Evolutionary conservation across 345 rosid species (phyloP).

Genomic region (Geranium brycei): DNA sequence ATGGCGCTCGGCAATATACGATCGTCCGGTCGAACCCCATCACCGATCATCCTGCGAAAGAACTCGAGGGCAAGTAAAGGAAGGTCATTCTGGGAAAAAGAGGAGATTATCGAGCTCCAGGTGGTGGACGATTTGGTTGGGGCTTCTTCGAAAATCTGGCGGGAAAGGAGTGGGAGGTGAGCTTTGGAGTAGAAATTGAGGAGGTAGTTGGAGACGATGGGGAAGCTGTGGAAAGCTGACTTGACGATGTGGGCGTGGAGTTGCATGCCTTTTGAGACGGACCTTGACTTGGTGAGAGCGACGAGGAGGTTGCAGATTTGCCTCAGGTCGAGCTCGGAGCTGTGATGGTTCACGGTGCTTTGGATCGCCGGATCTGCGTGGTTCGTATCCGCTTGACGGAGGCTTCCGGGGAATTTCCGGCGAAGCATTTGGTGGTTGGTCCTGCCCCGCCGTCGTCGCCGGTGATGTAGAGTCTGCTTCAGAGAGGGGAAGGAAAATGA

Average conservation of each 20-base stretch:
- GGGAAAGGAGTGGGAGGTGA: conserved; percentile 47
- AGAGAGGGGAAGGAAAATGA: too few species aligned
- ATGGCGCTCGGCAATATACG: conserved; percentile 67
- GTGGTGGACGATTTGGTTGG: conserved; percentile 42
- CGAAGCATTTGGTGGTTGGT: too few species aligned
- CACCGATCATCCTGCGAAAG: conserved; percentile 45
- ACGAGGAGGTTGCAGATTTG: conserved; percentile 45
- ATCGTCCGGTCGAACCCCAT: conserved; percentile 44
- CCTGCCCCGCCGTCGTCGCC: too few species aligned
- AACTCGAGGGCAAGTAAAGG: conserved; percentile 57
- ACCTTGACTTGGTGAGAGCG: conserved; percentile 38
- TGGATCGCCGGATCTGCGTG: too few species aligned
- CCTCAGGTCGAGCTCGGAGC: conserved; percentile 33
- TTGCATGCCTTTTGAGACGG: conserved; percentile 49
- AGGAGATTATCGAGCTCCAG: conserved; percentile 84
- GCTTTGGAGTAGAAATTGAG: conserved; percentile 81
- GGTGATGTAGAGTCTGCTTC: too few species aligned
- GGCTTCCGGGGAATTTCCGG: too few species aligned
- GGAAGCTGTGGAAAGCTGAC: conserved; percentile 48
- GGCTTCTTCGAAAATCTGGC: conserved; percentile 45
- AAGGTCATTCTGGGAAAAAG: conserved; percentile 69
- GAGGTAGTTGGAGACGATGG: conserved; percentile 66
- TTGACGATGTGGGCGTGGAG: conserved; percentile 66
- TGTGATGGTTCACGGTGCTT: conserved; percentile 8
- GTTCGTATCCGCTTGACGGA: too few species aligned